A percentile compares a stretch with the other conserved stretches of the same genome.
These are phyloP conservation scores for Maudiozyma serrabonitensis DNA, from an alignment of 805 yeast genomes.

Conservation along the genomic window DNA sequence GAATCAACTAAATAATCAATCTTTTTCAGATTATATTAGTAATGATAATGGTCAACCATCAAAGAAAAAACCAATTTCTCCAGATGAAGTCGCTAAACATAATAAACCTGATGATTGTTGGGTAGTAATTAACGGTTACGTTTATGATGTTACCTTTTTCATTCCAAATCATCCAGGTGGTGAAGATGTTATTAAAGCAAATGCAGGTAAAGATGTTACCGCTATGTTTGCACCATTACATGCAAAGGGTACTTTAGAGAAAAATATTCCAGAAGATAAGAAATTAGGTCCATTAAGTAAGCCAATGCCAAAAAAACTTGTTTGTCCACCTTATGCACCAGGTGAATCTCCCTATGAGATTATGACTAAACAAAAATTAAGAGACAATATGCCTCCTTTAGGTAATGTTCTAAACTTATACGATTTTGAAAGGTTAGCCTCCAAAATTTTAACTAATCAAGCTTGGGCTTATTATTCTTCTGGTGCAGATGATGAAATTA, in stretches of 20 bases:
- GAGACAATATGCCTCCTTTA: constrained; percentile 54
- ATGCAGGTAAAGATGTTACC: constrained; percentile 79
- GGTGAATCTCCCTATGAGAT: constrained; percentile 28
- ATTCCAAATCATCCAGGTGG: constrained; percentile 76
- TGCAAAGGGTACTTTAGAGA: constrained; percentile 74
- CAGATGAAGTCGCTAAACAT: constrained; percentile 58
- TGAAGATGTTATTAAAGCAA: constrained; percentile 61
- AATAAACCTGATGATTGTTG: constrained; percentile 67
- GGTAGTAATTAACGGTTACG: constrained; percentile 75
- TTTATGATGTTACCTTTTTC: constrained; percentile 68
- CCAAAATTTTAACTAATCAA: constrained; percentile 59
- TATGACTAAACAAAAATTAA: constrained; percentile 18
- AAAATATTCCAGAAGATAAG: constrained; percentile 47
- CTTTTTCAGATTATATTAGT: neutral
- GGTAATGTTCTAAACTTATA: constrained; percentile 62
- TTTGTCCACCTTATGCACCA: constrained; percentile 25
- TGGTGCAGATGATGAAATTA: constrained; percentile 88
- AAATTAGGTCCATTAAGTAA: constrained; percentile 48
- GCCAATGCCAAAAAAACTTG: constrained; percentile 22
- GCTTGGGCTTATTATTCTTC: constrained; percentile 93
- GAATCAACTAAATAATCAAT: neutral
- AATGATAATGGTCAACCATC: neutral
- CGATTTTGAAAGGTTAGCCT: constrained; percentile 84
- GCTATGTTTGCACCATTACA: constrained; percentile 82
- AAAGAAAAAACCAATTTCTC: constrained; percentile 12